Percentiles rank a stretch among this genome's conserved stretches.
These are phyloP conservation scores for Pinus albicaulis DNA, from an alignment of 75 land plant genomes.

Conservation along the genomic window DNA sequence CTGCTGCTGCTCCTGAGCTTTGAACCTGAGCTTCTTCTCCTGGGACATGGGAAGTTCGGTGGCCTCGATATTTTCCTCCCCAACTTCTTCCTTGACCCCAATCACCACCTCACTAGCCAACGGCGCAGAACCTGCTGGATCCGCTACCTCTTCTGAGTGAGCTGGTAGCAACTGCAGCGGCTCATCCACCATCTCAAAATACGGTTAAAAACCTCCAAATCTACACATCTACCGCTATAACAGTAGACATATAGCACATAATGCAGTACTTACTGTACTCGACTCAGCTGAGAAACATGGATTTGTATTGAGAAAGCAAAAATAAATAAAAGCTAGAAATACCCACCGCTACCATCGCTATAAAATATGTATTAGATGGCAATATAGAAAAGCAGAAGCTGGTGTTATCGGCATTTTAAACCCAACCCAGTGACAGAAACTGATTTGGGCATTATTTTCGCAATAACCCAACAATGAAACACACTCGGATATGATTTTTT, in stretches of 20 bases:
- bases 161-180: background rate
- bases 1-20: constrained; percentile 4
- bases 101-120: background rate
- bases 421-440: background rate
- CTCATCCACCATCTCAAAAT: constrained; percentile 10
- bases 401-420: background rate
- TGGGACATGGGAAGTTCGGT: constrained; percentile 1
- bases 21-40: constrained; percentile 8
- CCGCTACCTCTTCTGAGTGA: constrained; percentile 5
- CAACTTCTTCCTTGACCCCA: constrained; percentile 1
- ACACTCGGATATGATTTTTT: too few relatives aligned
- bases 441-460: constrained; percentile 3
- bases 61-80: constrained; percentile 1
- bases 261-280: too few relatives aligned
- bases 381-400: background rate
- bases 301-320: too few relatives aligned
- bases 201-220: background rate
- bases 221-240: background rate
- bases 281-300: too few relatives aligned
- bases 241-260: background rate
- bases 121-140: background rate
- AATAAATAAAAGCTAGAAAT: too few relatives aligned
- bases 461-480: background rate
- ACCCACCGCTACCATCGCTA: background rate
- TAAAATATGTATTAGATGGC: background rate